Evolutionary conservation across 495 filamentous ascomycete species (phyloP).

Genomic region (Penicillium maclennaniae): DNA sequence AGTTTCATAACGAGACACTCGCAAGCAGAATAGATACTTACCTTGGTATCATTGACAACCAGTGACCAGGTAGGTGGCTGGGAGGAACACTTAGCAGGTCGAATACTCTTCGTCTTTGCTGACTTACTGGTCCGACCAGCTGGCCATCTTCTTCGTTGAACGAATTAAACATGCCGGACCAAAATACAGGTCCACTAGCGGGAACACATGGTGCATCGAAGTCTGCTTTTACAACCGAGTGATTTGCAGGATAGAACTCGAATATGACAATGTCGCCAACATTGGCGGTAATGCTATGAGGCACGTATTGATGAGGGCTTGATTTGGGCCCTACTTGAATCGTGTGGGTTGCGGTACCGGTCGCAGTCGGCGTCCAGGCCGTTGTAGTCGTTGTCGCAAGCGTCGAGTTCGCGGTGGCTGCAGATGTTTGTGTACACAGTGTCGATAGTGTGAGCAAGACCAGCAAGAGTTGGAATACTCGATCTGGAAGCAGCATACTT

Average conservation of each 20-base stretch:
- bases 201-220: slow-evolving; percentile 57
- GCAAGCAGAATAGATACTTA: slow-evolving; percentile 9
- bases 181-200: slow-evolving; percentile 39
- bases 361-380: slow-evolving; percentile 12
- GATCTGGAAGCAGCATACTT: slow-evolving; percentile 7
- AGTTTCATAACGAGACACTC: not conserved
- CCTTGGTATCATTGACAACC: slow-evolving; percentile 32
- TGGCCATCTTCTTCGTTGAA: slow-evolving; percentile 30
- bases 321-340: slow-evolving; percentile 46
- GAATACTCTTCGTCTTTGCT: not conserved
- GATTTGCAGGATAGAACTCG: slow-evolving; percentile 59
- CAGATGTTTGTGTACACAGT: not conserved
- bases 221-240: slow-evolving; percentile 57
- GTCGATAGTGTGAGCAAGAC: slow-evolving; percentile 4
- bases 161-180: slow-evolving; percentile 28
- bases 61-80: slow-evolving; percentile 36
- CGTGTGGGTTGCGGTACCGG: slow-evolving; percentile 38
- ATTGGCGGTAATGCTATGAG: slow-evolving; percentile 47
- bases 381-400: slow-evolving; percentile 3
- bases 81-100: no score
- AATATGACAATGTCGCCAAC: slow-evolving; percentile 56
- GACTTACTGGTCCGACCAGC: slow-evolving; percentile 28
- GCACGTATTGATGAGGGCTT: slow-evolving; percentile 47
- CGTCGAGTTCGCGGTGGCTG: not conserved
- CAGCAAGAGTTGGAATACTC: slow-evolving; percentile 7